Conservation (phyloP, 257 asterid genomes). For the Solanum chiquidenum region DNA sequence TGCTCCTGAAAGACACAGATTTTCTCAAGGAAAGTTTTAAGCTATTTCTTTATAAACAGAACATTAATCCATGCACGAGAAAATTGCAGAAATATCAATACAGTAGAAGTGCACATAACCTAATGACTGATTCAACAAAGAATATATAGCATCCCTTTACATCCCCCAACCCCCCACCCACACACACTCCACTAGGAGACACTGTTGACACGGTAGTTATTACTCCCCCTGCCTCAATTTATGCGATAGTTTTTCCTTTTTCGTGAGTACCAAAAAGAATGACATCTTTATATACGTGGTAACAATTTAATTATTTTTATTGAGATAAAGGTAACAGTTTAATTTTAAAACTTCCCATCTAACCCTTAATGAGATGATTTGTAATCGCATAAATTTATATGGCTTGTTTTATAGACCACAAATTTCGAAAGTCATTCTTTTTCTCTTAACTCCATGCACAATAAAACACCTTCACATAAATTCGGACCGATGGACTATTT, state of each 20-base stretch:
- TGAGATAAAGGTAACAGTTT: not conserved
- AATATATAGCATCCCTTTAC: not conserved
- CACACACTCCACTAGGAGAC: not conserved
- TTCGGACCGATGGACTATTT: not conserved
- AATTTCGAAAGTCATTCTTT: not conserved
- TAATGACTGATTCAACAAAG: not conserved
- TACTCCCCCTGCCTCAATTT: not conserved
- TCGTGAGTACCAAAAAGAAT: not conserved
- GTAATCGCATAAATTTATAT: not conserved
- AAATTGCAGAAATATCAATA: not conserved
- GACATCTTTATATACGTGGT: no score
- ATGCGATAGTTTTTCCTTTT: not conserved
- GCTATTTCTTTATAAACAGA: not conserved
- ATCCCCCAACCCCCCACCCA: not conserved
- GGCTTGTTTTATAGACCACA: not conserved
- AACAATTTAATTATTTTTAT: no score
- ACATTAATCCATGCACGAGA: not conserved
- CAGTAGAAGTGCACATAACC: not conserved
- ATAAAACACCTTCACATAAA: not conserved
- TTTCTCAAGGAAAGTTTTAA: not conserved
- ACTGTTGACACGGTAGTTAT: not conserved
- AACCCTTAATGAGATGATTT: not conserved
- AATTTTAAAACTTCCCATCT: not conserved
- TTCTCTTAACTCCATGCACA: not conserved
- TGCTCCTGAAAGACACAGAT: slow-evolving; percentile 56